Base-by-base conservation (phyloP, 345 rosid species). In the Noccaea bulbosa region DNA sequence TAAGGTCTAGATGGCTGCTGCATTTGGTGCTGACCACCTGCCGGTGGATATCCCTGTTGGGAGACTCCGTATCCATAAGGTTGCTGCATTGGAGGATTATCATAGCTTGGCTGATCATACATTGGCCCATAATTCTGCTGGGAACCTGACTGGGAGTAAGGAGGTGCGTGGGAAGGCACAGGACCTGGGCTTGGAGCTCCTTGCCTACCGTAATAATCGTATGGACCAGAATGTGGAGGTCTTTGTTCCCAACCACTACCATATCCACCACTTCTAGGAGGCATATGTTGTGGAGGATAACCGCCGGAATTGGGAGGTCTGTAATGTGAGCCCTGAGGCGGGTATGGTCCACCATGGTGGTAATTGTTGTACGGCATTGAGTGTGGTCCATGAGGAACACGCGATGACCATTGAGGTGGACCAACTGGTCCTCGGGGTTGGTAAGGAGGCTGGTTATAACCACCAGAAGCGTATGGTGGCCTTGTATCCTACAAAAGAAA, bases 221-320 rank as follows among this genome's bases (percentile, higher is more conserved):
- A 93, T 56, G 88, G 80, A 12, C 86, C 87, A 43, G 84, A 67
- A 22, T 81, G 86, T n/a, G 85, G 79, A 54, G 88, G 89, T 78
- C 95, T 85, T 61, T 83, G 92, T 61, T 91, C 97, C 97, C 95
- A 91, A 50, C 88, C 81, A 60, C 87, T 63, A 53, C 93, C 87
- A 47, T 62, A 88, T 65, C 81, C 84, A 55, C 88, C 84, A 55
- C 88, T 67, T 79, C 96, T 85, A 16, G 91, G 90, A 51, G 80
- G 85, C 82, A 82, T 78, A 17, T 86, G 86, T 5, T 81, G 93
- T 0, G 87, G 81, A 68, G 87, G 88, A 81, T 89, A 87, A 57
- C 82, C 78, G 44, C 96, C 86, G 14, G 86, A 87, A 17, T 70
- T 47, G 11, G 84, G 71, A 62, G 87, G 82, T 4, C 83, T 87